A percentile compares a stretch with the other conserved stretches of the same genome.
Conservation (phyloP, 768 basidiomycete species). For the Pleurotus salmoneostramineus region DNA sequence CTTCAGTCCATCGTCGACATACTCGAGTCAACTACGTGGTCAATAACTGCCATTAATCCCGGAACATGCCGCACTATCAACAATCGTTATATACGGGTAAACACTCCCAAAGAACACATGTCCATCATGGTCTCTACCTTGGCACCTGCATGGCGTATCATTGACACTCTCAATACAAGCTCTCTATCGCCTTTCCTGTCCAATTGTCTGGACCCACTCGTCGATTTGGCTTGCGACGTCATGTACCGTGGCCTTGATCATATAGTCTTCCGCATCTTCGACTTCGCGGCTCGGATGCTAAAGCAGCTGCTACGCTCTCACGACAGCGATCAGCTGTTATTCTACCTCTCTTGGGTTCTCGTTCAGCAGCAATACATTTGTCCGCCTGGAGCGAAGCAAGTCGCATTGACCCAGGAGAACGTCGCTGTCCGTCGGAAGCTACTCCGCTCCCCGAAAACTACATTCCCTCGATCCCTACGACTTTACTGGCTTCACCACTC, state of each 20-base stretch:
- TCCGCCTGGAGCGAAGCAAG: background rate
- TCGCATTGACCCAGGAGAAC: background rate
- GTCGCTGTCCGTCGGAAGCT: background rate
- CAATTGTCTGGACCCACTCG: background rate
- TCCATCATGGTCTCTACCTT: background rate
- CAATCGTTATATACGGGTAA: background rate
- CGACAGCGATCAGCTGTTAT: background rate
- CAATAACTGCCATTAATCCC: background rate
- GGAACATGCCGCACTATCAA: background rate
- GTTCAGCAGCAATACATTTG: background rate
- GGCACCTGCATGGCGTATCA: background rate
- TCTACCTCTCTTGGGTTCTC: background rate
- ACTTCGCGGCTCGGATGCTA: background rate
- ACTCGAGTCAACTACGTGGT: background rate
- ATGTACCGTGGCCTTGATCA: background rate
- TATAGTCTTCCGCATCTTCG: background rate
- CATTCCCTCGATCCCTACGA: background rate
- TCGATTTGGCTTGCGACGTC: background rate
- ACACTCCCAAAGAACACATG: background rate
- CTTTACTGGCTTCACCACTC: background rate
- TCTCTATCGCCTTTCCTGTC: background rate
- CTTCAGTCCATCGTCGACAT: background rate
- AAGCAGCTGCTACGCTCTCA: background rate
- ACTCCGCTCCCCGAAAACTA: background rate
- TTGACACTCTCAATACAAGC: background rate